Evolutionary conservation across 371 early-diverging fungal genomes (phyloP).

Genomic region (Mucor saturninus): DNA sequence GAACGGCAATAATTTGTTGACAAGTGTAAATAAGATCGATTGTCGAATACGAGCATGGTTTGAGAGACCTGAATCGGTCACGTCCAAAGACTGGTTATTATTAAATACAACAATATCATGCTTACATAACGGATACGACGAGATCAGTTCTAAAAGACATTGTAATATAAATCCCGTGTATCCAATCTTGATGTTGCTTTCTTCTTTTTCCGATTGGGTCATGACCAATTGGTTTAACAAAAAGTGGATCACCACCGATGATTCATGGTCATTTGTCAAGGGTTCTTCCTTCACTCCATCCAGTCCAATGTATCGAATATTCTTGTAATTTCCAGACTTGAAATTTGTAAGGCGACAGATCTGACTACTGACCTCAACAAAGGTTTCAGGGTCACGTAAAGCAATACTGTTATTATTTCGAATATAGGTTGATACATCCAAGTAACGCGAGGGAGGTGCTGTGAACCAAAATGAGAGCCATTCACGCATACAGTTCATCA

Average conservation of each 20-base stretch:
- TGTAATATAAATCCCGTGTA: constrained; percentile 87
- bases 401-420: constrained; percentile 11
- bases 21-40: constrained; percentile 37
- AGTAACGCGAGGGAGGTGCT: background rate
- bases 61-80: background rate
- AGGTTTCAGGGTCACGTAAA: constrained; percentile 19
- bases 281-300: background rate
- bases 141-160: constrained; percentile 82
- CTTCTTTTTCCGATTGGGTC: constrained; percentile 1
- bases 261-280: background rate
- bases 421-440: constrained; percentile 12
- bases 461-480: constrained; percentile 63
- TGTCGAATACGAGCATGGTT: constrained; percentile 12
- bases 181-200: constrained; percentile 25
- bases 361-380: constrained; percentile 16
- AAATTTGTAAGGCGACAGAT: constrained; percentile 6
- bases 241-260: constrained; percentile 18
- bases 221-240: constrained; percentile 17
- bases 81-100: constrained; percentile 18
- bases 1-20: constrained; percentile 68
- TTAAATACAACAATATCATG: constrained; percentile 67
- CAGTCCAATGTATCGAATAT: constrained; percentile 5
- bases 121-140: constrained; percentile 83
- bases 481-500: constrained; percentile 68
- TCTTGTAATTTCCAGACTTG: background rate